Base-by-base conservation (phyloP, 2,329 filamentous ascomycete species). In the Claviceps quebecensis region DNA sequence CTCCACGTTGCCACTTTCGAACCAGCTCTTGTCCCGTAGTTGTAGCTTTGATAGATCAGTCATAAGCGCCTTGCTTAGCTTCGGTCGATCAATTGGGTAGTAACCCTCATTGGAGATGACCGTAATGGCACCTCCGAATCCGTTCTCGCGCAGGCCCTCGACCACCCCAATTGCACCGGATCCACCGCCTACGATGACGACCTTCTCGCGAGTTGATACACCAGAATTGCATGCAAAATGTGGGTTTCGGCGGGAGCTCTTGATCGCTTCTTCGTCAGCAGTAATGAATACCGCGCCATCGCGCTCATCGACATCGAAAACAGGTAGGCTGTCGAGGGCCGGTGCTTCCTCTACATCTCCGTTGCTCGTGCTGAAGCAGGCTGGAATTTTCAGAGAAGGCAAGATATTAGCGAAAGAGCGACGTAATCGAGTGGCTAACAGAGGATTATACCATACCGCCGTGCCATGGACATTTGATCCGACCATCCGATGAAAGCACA, bases 321-420 rank as follows among this genome's bases (percentile, higher is more conserved):
- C 83, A 45, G 86, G 78, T 26, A 98, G 72, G n/a, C 86, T 77
- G 61, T 97, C 88, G 26, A 95, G 78, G 2, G 87, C 93, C 0
- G 93, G 93, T 0, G 91, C 90, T 63, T 97, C 88, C 69, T 98
- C 93, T 53, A 97, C 86, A 60, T 98, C 93, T 50, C 93, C 93
- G 5, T 86, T 94, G 52, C 78, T 77, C 56, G 87, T 81, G 56
- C 88, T 93, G 72, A 96, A 98, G 73, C 93, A 98, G 52, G 93
- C 93, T 90, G 45, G 19, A 23, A 11, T 39, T 4, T 8, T 17
- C 6, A 41, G 4, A 9, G 3, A 14, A 26, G 11, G 37, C 4
- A 3, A 3, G 19, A 47, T 4, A 51, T 56, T 37, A 57, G 49
- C 19, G 44, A 29, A 47, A 47, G 22, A 11, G 26, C 6, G 3